Evolutionary conservation across 2,329 filamentous ascomycete genomes (phyloP).

Genomic region (Ceratocystis eucalypticola): DNA sequence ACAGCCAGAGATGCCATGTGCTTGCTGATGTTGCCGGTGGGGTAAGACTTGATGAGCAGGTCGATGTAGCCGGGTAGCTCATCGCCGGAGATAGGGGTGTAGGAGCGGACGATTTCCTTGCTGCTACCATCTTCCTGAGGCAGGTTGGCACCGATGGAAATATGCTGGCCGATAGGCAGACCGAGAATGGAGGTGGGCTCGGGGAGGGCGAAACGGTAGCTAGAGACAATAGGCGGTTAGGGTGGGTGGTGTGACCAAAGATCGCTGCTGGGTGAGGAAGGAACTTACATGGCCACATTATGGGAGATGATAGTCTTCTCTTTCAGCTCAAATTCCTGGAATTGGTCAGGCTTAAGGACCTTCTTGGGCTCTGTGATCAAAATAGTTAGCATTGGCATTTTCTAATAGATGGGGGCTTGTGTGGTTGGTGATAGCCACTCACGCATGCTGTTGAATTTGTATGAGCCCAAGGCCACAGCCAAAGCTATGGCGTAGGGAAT

Average conservation of each 20-base stretch:
- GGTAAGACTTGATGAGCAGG: constrained; percentile 95
- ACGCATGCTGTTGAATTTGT: constrained; percentile 62
- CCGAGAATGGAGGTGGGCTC: constrained; percentile 68
- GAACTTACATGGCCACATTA: constrained; percentile 82
- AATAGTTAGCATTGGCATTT: constrained; percentile 1
- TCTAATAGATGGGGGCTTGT: not conserved
- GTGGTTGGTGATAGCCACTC: constrained; percentile 28
- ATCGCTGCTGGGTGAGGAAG: not conserved
- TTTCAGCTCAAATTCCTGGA: constrained; percentile 84
- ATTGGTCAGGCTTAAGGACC: constrained; percentile 72
- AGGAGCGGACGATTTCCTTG: constrained; percentile 81
- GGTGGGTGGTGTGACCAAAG: not conserved
- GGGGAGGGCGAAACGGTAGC: constrained; percentile 87
- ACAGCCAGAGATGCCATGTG: constrained; percentile 72
- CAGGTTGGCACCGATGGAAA: constrained; percentile 77
- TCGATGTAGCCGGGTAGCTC: constrained; percentile 86
- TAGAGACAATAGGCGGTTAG: constrained; percentile 25
- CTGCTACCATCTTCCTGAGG: constrained; percentile 51
- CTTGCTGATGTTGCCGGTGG: constrained; percentile 93
- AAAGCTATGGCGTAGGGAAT: constrained; percentile 54
- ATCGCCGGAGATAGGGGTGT: constrained; percentile 84
- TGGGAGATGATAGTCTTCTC: constrained; percentile 94
- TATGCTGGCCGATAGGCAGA: constrained; percentile 96
- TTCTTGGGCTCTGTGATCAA: constrained; percentile 51
- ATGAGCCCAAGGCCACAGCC: constrained; percentile 51